phyloP scores from a whole-genome alignment of 2,329 filamentous ascomycete species.

The Aureobasidium sp. region DNA sequence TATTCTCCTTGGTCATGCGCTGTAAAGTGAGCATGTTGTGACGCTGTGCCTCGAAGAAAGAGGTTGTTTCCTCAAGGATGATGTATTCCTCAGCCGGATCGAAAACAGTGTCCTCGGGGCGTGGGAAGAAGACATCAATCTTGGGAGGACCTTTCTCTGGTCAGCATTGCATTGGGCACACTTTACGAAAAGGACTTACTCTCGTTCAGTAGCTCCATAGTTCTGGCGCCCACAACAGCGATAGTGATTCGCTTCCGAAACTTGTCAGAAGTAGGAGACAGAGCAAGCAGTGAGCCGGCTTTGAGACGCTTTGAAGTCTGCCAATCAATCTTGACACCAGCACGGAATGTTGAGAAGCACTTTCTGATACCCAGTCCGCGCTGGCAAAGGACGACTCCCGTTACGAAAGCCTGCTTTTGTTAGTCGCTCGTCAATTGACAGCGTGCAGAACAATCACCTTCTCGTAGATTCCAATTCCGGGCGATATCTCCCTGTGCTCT shows the following conservation, averaged over 20 bases:
- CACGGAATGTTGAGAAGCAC: constrained; percentile 61
- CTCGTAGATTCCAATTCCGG: constrained; percentile 57
- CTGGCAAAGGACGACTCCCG: constrained; percentile 56
- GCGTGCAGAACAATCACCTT: constrained; percentile 42
- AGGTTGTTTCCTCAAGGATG: constrained; percentile 69
- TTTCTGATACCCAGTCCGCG: constrained; percentile 60
- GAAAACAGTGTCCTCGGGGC: constrained; percentile 53
- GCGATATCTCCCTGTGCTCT: constrained; percentile 32
- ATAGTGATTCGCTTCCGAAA: constrained; percentile 62
- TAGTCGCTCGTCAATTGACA: not conserved
- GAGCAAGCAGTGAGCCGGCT: constrained; percentile 48
- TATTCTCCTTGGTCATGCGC: constrained; percentile 49
- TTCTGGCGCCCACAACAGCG: constrained; percentile 65
- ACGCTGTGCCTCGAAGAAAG: constrained; percentile 71
- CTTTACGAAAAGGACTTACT: constrained; percentile 34
- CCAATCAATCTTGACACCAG: constrained; percentile 63
- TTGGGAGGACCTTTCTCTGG: constrained; percentile 43
- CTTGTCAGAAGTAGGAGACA: constrained; percentile 50
- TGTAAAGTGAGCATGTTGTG: constrained; percentile 70
- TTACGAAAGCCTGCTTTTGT: constrained; percentile 54
- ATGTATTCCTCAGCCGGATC: constrained; percentile 64
- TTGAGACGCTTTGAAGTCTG: constrained; percentile 53
- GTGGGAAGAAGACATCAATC: constrained; percentile 68
- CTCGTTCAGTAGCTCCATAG: constrained; percentile 53
- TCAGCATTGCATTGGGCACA: not conserved